These are phyloP conservation scores for Myrmaecium sp. DNA, from an alignment of 2,329 filamentous ascomycete species.

Conservation along the genomic window DNA sequence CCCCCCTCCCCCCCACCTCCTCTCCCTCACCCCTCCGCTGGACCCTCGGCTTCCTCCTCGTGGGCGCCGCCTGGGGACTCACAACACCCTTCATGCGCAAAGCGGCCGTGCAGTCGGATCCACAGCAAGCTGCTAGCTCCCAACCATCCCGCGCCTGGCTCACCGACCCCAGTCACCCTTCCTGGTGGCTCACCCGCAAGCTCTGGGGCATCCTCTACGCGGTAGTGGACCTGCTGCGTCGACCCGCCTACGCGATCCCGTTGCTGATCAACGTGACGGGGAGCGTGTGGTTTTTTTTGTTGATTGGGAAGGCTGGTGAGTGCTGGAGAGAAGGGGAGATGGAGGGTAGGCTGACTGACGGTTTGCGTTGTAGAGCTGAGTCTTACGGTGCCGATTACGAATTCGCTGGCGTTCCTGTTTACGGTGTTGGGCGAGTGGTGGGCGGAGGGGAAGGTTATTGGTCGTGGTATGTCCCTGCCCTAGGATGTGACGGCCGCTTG, in stretches of 20 bases:
- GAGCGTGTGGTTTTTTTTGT: slow-evolving; percentile 88
- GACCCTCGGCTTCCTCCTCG: slow-evolving; percentile 73
- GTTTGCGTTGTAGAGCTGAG: slow-evolving; percentile 50
- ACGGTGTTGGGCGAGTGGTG: slow-evolving; percentile 92
- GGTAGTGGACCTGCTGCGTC: slow-evolving; percentile 59
- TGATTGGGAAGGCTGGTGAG: slow-evolving; percentile 83
- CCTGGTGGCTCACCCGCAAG: slow-evolving; percentile 45
- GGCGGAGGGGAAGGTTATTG: slow-evolving; percentile 82
- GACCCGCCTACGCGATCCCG: slow-evolving; percentile 72
- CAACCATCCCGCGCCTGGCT: slow-evolving; percentile 17
- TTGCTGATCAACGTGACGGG: slow-evolving; percentile 79
- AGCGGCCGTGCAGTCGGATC: slow-evolving; percentile 60
- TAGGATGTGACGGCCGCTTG: background rate
- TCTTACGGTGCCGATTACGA: slow-evolving; percentile 85
- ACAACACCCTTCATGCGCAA: slow-evolving; percentile 79
- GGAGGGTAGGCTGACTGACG: background rate
- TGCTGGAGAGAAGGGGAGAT: slow-evolving; percentile 8
- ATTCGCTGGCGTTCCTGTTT: slow-evolving; percentile 88
- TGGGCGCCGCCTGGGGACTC: slow-evolving; percentile 83
- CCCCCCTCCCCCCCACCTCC: slow-evolving; percentile 24
- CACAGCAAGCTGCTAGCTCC: no score
- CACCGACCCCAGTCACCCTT: slow-evolving; percentile 18
- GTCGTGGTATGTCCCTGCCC: slow-evolving; percentile 42
- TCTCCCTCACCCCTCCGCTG: slow-evolving; percentile 51
- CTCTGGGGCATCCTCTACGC: slow-evolving; percentile 52